Percentiles rank a stretch among this genome's conserved stretches.
Conservation (phyloP, 73 alveolate genomes). For the Paramecium sonneborni region DNA sequence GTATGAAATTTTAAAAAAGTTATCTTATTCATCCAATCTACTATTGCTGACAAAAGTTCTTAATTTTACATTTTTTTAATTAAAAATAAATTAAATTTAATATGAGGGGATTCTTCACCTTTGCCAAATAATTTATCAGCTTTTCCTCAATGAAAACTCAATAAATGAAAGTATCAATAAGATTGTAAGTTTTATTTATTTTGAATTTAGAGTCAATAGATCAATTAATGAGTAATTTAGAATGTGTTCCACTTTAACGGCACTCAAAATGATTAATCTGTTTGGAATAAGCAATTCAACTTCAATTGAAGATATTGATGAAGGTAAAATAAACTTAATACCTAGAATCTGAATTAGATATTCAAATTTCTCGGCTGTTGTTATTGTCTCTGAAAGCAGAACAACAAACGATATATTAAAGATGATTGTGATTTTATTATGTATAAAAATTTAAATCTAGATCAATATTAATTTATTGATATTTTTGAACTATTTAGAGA, state of each 20-base stretch:
- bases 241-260: constrained; percentile 16
- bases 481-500: background rate
- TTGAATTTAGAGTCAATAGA: constrained; percentile 14
- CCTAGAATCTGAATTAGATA: background rate
- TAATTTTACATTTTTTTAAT: background rate
- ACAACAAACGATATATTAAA: background rate
- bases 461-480: background rate
- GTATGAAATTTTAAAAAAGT: background rate
- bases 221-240: background rate
- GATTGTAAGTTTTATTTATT: background rate
- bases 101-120: constrained; percentile 32
- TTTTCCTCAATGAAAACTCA: background rate
- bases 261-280: background rate
- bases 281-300: background rate
- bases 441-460: too few species aligned
- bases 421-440: background rate
- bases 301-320: background rate
- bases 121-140: background rate
- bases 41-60: background rate
- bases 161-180: background rate
- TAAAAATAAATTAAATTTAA: background rate
- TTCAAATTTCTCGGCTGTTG: background rate
- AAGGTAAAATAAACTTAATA: background rate
- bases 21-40: constrained; percentile 23
- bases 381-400: constrained; percentile 19